A percentile compares a stretch with the other conserved stretches of the same genome.
These are phyloP conservation scores for Yarrowia galli DNA, from an alignment of 1,139 yeast genomes.

Conservation along the genomic window DNA sequence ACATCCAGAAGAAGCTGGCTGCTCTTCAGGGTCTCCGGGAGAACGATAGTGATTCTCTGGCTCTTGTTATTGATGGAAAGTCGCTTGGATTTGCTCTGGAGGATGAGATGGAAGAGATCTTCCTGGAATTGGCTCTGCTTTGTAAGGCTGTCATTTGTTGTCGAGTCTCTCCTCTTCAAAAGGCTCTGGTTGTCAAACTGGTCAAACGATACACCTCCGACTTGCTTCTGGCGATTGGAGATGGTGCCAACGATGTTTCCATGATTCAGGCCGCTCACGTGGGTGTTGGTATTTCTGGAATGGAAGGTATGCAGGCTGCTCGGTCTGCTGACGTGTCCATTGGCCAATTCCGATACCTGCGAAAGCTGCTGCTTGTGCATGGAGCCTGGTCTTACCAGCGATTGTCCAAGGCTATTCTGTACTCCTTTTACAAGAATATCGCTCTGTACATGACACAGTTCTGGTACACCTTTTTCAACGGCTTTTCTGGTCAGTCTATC, in stretches of 20 bases:
- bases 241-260: conserved; percentile 98
- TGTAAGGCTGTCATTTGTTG: conserved; percentile 98
- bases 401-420: conserved; percentile 86
- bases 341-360: conserved; percentile 90
- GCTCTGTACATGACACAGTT: conserved; percentile 97
- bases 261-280: conserved; percentile 99
- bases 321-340: conserved; percentile 96
- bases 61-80: conserved; percentile 92
- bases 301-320: conserved; percentile 99
- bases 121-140: conserved; percentile 78
- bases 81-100: conserved; percentile 87
- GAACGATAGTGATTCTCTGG: conserved; percentile 68
- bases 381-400: conserved; percentile 99
- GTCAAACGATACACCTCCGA: conserved; percentile 79
- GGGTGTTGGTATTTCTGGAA: conserved; percentile 97
- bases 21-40: conserved; percentile 71
- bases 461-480: conserved; percentile 94
- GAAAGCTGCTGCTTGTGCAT: conserved; percentile 85
- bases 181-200: conserved; percentile 92
- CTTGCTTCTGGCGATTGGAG: conserved; percentile 90
- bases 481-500: conserved; percentile 93
- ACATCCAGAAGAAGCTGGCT: conserved; percentile 74
- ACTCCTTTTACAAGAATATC: conserved; percentile 94
- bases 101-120: conserved; percentile 75
- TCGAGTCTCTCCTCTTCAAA: conserved; percentile 96